Evolutionary conservation across 805 yeast species (phyloP).

Genomic region (Pichia heedii): DNA sequence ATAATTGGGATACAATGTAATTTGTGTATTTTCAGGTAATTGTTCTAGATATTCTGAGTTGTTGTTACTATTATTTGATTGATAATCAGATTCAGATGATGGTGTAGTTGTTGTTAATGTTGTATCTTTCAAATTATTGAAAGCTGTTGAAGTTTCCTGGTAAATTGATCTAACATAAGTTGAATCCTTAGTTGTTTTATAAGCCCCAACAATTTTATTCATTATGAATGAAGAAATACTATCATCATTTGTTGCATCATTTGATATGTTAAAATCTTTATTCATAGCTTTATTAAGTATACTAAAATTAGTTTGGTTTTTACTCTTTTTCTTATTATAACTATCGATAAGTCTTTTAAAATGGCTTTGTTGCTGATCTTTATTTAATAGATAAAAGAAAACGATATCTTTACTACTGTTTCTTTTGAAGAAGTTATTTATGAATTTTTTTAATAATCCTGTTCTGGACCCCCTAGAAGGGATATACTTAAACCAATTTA

Average conservation of each 20-base stretch:
- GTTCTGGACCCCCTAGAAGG: conserved; percentile 2
- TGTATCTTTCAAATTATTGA: too few relatives aligned
- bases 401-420: conserved; percentile 20
- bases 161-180: conserved; percentile 40
- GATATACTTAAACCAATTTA: conserved; percentile 1
- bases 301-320: not conserved
- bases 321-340: not conserved
- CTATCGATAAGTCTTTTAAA: conserved; percentile 7
- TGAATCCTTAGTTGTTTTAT: conserved; percentile 40
- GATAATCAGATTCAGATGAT: too few relatives aligned
- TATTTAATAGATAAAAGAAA: conserved; percentile 18
- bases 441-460: not conserved
- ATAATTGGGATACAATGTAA: conserved; percentile 54
- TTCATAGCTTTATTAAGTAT: not conserved
- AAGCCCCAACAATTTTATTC: conserved; percentile 38
- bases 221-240: conserved; percentile 22
- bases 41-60: conserved; percentile 8
- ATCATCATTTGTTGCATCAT: conserved; percentile 11
- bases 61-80: not conserved
- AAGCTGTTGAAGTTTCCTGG: conserved; percentile 16
- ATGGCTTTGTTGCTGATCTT: conserved; percentile 14
- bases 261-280: not conserved
- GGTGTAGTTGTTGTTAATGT: too few relatives aligned
- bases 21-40: conserved; percentile 48
- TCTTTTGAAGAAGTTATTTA: not conserved